Evolutionary conservation across 192 early-diverging fungal species (phyloP).

Genomic region (Podila epigama): DNA sequence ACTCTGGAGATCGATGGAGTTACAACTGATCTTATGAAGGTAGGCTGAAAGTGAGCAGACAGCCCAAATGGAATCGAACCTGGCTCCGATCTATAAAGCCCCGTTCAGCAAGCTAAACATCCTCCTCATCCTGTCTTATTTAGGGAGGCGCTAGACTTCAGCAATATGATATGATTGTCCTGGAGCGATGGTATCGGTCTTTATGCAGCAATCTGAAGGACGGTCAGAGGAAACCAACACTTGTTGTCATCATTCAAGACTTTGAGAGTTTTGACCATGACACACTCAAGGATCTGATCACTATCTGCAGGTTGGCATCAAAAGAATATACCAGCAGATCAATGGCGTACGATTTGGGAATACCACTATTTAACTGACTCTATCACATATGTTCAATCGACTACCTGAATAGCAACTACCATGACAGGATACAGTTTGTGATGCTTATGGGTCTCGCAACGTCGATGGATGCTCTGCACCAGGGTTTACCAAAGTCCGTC

Average conservation of each 20-base stretch:
- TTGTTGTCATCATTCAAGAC: slow-evolving; percentile 86
- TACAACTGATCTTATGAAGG: slow-evolving; percentile 50
- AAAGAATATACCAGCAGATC: too few relatives aligned
- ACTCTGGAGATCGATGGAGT: slow-evolving; percentile 27
- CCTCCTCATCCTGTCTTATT: background rate
- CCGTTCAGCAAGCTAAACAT: background rate
- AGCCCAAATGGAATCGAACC: background rate
- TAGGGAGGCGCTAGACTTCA: slow-evolving; percentile 45
- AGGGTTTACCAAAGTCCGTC: slow-evolving; percentile 77
- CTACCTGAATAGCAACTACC: slow-evolving; percentile 61
- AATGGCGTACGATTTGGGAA: slow-evolving; percentile 54
- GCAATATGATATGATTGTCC: slow-evolving; percentile 71
- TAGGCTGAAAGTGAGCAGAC: slow-evolving; percentile 9
- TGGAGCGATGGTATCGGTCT: slow-evolving; percentile 72
- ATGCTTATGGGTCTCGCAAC: slow-evolving; percentile 89
- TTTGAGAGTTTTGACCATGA: slow-evolving; percentile 83
- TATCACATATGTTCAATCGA: slow-evolving; percentile 33
- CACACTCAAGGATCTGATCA: slow-evolving; percentile 79
- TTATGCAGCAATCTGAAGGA: slow-evolving; percentile 2
- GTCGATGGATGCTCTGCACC: slow-evolving; percentile 80
- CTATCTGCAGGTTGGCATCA: slow-evolving; percentile 66
- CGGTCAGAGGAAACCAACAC: slow-evolving; percentile 21
- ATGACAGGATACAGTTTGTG: slow-evolving; percentile 74
- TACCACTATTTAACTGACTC: background rate
- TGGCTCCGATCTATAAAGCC: background rate